Conservation (phyloP, 169 alveolate species). For the Cryptosporidium canis region DNA sequence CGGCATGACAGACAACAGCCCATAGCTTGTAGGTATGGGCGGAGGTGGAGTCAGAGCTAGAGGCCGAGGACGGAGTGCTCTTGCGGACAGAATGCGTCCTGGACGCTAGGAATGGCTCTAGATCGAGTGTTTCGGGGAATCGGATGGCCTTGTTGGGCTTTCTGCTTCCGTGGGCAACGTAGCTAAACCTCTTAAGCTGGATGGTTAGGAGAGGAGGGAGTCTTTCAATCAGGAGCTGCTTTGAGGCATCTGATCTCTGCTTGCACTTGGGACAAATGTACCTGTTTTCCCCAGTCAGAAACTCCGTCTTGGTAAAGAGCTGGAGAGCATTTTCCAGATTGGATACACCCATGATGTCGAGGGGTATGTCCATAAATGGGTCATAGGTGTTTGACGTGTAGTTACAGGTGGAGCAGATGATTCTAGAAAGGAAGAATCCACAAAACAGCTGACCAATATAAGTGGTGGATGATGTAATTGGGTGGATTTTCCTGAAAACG, state of each 20-base stretch:
- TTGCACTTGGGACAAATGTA: constrained; percentile 75
- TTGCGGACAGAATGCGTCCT: background rate
- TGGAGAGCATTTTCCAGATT: constrained; percentile 76
- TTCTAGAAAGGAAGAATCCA: constrained; percentile 77
- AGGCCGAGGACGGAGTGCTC: too few species aligned
- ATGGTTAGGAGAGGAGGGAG: constrained; percentile 65
- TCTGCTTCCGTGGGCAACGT: constrained; percentile 53
- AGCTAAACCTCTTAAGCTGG: constrained; percentile 64
- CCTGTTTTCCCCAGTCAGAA: constrained; percentile 75
- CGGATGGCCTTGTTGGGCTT: constrained; percentile 43
- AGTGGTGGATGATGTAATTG: constrained; percentile 75
- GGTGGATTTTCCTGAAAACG: constrained; percentile 69
- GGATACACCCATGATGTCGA: constrained; percentile 75
- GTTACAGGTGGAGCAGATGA: constrained; percentile 73
- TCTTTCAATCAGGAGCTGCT: constrained; percentile 49
- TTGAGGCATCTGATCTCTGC: constrained; percentile 44
- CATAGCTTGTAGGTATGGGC: constrained; percentile 73
- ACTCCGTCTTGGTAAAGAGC: constrained; percentile 74
- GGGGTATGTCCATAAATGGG: constrained; percentile 76
- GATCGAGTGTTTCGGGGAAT: constrained; percentile 23
- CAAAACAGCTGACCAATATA: constrained; percentile 78
- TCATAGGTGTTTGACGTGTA: constrained; percentile 75
- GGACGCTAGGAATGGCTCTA: constrained; percentile 38
- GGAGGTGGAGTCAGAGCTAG: background rate
- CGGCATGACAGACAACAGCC: constrained; percentile 80